Base-by-base conservation (phyloP, 1,139 yeast species). In the Yamadazyma membranifaciens region DNA sequence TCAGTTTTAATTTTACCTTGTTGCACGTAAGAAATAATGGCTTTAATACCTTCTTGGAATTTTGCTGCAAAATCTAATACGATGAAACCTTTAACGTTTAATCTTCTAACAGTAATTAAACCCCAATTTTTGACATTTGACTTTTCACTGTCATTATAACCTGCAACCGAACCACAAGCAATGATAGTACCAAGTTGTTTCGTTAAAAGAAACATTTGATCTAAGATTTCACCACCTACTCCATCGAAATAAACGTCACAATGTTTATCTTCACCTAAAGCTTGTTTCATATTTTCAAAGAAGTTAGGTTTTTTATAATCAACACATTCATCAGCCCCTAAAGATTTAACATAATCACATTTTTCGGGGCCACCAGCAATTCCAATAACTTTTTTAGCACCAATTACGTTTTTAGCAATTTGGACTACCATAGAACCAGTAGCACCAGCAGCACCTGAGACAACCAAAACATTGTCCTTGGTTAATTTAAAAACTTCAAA, bases 371-470 rank as follows among this genome's bases (percentile, higher is more conserved):
- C 75, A 44, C 88, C 86, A 15, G 87, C 80, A 50, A 81, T 72
- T 40, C 84, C 88, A 55, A 82, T 69, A 28, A 83, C 83, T 48
- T 69, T 75, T 39, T 67, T 61, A 28, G 82, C 82, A 36, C 77
- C 76, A 51, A 75, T 65, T 11, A 78, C 56, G 41, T 75, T 63
- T 46, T 79, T 69, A 36, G 87, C 83, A 24, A 81, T 54, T 57
- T 81, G 87, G 31, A 80, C 76, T 28, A 69, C 80, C 41, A 73
- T 61, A n/a, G 80, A 69, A 24, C 89, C 88, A 29, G 83, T 82
- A 22, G 87, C 87, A 46, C 89, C 75, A 6, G 85, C 76, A 17
- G 88, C 88, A 43, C 86, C 87, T 22, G 84, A 76, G 28, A 82
- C 68, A 41, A 78, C 73, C 9, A 67, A 58, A 16, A 44, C 50